Percentiles rank a stretch among this genome's conserved stretches.
Evolutionary conservation across 306 rosid genomes (phyloP).

Genomic region (Hippophae gyantsensis): DNA sequence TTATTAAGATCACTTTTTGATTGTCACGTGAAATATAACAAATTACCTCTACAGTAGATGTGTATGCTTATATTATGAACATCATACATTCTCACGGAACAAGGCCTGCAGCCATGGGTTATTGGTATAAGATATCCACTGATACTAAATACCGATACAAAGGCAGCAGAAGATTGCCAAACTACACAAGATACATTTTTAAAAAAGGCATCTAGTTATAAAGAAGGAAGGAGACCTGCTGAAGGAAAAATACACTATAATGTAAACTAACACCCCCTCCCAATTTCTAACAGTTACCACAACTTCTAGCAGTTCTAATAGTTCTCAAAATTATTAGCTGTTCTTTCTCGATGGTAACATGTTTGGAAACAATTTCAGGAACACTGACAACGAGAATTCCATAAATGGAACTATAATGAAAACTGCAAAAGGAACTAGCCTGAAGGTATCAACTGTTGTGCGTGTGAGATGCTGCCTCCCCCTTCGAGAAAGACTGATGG

Average conservation of each 20-base stretch:
- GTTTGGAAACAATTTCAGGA: constrained; percentile 87
- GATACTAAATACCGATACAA: background rate
- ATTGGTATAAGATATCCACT: too few species aligned
- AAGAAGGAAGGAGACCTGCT: background rate
- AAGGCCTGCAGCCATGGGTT: too few species aligned
- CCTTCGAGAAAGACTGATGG: constrained; percentile 89
- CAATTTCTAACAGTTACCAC: background rate
- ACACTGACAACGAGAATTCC: constrained; percentile 87
- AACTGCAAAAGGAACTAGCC: constrained; percentile 87
- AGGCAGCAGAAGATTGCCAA: background rate
- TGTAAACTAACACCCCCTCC: background rate
- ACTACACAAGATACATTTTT: background rate
- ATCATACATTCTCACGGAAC: too few species aligned
- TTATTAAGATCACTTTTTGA: too few species aligned
- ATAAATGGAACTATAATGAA: constrained; percentile 85
- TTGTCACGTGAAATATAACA: too few species aligned
- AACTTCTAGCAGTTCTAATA: constrained; percentile 1
- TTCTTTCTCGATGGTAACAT: constrained; percentile 95
- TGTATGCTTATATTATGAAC: too few species aligned
- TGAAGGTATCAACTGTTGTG: constrained; percentile 90
- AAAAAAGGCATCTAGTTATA: background rate
- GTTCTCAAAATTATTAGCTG: constrained; percentile 38
- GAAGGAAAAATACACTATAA: background rate
- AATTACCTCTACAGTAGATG: too few species aligned
- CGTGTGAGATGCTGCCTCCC: constrained; percentile 82